These are phyloP conservation scores for Penicillium corylophilum DNA, from an alignment of 2,329 filamentous ascomycete species.

Conservation along the genomic window DNA sequence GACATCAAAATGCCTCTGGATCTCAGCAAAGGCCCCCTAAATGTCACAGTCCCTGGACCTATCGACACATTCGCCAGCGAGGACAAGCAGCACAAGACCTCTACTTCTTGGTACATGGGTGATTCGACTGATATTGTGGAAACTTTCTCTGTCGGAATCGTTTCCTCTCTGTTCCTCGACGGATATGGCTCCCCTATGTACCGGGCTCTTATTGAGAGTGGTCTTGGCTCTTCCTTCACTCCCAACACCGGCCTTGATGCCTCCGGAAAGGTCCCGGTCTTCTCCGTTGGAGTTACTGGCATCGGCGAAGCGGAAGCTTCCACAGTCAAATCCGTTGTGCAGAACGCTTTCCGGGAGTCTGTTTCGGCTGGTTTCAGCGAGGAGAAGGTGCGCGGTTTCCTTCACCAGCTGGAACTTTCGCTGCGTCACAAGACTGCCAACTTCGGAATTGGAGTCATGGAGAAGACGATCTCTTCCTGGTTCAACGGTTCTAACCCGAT, in stretches of 20 bases:
- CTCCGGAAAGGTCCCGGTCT: conserved; percentile 73
- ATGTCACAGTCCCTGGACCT: conserved; percentile 74
- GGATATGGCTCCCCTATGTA: conserved; percentile 96
- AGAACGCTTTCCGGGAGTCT: conserved; percentile 68
- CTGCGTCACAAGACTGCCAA: conserved; percentile 95
- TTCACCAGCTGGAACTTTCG: conserved; percentile 90
- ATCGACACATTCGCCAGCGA: conserved; percentile 81
- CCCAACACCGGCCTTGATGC: conserved; percentile 91
- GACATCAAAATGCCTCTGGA: conserved; percentile 75
- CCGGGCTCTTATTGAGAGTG: conserved; percentile 80
- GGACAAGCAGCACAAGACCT: conserved; percentile 90
- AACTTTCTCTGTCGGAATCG: conserved; percentile 78
- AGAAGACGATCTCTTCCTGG: conserved; percentile 86
- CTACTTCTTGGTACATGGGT: conserved; percentile 86
- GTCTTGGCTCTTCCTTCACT: conserved; percentile 88
- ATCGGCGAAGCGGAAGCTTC: conserved; percentile 76
- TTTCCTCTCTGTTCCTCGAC: conserved; percentile 83
- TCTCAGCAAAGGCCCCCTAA: conserved; percentile 64
- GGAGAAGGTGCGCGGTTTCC: conserved; percentile 86
- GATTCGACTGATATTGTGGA: conserved; percentile 80
- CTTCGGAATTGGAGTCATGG: conserved; percentile 88
- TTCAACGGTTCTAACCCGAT: conserved; percentile 95
- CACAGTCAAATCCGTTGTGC: conserved; percentile 72
- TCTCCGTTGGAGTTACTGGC: conserved; percentile 89
- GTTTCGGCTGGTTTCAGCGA: conserved; percentile 78